Evolutionary conservation across 352 stramenopile species (phyloP), one percentile per base, ranked within the genome.

Genomic region (Lagenidium giganteum): DNA sequence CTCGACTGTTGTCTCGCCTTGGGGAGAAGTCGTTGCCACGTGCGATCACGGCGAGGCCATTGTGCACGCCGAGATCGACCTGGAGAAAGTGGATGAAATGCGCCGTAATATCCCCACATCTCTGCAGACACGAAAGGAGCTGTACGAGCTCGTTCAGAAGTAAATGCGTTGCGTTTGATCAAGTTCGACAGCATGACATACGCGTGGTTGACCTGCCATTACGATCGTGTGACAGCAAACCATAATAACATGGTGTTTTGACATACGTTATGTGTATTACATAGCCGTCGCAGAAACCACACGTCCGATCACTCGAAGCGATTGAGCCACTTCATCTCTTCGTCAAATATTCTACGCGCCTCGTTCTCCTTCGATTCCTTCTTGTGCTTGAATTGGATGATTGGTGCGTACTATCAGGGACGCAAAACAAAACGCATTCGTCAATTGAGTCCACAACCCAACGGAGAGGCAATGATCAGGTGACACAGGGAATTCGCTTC

Each of bases 11-110:
- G 79, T 99, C 16, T 96, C 88, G 22, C 97, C 97, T 0, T 99
- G 97, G 96, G 97, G 96, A 14, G 90, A 98, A 39, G 83, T 99
- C 16, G 61, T 99, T 7, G 91, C 91, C 21, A 99, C 91, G 3
- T 97, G 90, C 35, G 95, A 88, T 21, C 89, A 99, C 63, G 73
- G 70, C 8, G 83, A 95, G 31, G 76, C 70, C 13, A 88, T 99
- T 43, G 91, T 99, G 20, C 83, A 98, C 47, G 95, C 87, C 23
- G 96, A 99, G 49, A 72, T 99, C 22, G 93, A 99, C 57, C 58
- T 99, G 18, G 71, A 80, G 12, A 83, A 93, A 35, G 87, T 98
- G 3, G 74, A 95, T 22, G 87, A 98, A 61, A 96, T 99, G 75
- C 86, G 96, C 44, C 81, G 69, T 46, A 96, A 95, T 54, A 99